These are phyloP conservation scores for Firmiana major DNA, from an alignment of 345 rosid species.

Conservation along the genomic window DNA sequence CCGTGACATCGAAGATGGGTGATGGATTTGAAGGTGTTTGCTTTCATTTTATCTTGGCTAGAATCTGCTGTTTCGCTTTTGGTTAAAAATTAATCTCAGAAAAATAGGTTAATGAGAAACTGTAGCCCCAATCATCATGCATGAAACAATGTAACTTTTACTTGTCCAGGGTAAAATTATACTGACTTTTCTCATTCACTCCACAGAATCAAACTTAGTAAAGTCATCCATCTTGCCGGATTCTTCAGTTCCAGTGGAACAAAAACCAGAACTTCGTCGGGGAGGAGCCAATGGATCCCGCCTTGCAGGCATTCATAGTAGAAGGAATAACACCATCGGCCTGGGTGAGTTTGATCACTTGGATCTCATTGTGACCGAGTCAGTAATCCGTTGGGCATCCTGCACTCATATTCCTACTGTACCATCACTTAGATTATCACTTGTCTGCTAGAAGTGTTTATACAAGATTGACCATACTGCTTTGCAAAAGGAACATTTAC, in stretches of 20 bases:
- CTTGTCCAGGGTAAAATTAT: neutral
- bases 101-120: too few relatives aligned
- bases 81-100: neutral
- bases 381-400: constrained; percentile 82
- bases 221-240: constrained; percentile 34
- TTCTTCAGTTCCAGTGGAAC: constrained; percentile 28
- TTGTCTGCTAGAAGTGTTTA: constrained; percentile 52
- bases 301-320: constrained; percentile 48
- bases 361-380: constrained; percentile 49
- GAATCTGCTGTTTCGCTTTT: neutral
- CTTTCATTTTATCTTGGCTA: constrained; percentile 1
- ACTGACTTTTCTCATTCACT: constrained; percentile 3
- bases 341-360: constrained; percentile 65
- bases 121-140: too few relatives aligned
- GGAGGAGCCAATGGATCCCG: constrained; percentile 38
- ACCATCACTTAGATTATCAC: constrained; percentile 67
- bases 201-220: constrained; percentile 33
- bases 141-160: neutral
- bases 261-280: constrained; percentile 32
- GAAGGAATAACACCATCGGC: constrained; percentile 66
- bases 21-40: constrained; percentile 38
- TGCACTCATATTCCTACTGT: constrained; percentile 69
- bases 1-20: constrained; percentile 19
- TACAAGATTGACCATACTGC: neutral
- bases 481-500: neutral